phyloP scores from a whole-genome alignment of 257 asterid species.

The Rhazya stricta region DNA sequence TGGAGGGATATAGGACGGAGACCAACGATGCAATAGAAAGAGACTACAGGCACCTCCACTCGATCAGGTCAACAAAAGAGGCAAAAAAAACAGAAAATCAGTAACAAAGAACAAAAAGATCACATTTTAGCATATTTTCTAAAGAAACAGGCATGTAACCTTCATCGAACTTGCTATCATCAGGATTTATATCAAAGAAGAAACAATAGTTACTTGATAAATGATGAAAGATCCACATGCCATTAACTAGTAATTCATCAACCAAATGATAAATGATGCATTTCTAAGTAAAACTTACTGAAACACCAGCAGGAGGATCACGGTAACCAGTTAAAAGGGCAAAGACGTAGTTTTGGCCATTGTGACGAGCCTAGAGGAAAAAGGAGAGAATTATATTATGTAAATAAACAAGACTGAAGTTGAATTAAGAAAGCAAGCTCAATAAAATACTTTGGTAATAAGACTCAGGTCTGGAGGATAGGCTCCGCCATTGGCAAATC shows the following conservation, averaged over 20 bases:
- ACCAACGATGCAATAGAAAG: background rate
- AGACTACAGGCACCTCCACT: background rate
- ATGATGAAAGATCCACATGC: background rate
- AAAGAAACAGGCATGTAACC: background rate
- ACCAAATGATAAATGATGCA: background rate
- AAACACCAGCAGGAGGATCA: conserved; percentile 77
- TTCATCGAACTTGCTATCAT: background rate
- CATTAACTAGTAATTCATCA: background rate
- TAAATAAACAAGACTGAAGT: conserved; percentile 2
- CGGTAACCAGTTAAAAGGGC: conserved; percentile 71
- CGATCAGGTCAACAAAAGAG: background rate
- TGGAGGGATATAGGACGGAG: background rate
- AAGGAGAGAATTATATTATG: conserved; percentile 15
- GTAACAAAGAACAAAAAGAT: background rate
- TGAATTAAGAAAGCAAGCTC: conserved; percentile 1
- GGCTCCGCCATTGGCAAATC: conserved; percentile 95
- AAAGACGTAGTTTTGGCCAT: conserved; percentile 72
- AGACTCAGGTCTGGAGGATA: conserved; percentile 95
- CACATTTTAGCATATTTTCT: background rate
- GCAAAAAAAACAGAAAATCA: background rate
- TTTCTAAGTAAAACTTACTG: conserved; percentile 44
- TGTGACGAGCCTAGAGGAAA: conserved; percentile 65
- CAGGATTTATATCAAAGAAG: background rate
- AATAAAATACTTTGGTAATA: conserved; percentile 59
- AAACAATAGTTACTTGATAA: background rate